Percentiles rank a stretch among this genome's conserved stretches.
phyloP scores from a whole-genome alignment of 2,329 filamentous ascomycete genomes.

The Phialocephala subalpina region DNA sequence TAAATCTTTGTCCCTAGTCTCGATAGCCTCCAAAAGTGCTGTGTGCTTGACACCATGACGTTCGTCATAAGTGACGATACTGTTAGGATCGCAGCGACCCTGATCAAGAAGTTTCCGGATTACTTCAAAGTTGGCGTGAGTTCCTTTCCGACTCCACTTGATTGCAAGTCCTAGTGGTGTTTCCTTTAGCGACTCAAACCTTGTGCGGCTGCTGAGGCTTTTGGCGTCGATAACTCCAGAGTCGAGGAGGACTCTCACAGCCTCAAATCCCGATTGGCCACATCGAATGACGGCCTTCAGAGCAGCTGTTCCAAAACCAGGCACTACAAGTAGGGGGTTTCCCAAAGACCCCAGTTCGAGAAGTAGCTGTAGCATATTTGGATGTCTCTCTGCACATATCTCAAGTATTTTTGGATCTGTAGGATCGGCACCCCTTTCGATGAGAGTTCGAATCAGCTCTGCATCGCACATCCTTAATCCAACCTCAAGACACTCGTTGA shows the following conservation, averaged over 20 bases:
- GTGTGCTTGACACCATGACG: too few relatives aligned
- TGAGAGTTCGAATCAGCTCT: background rate
- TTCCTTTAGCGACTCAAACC: too few relatives aligned
- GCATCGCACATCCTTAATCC: background rate
- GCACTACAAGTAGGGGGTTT: too few relatives aligned
- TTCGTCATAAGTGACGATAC: background rate
- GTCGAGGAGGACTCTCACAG: conserved; percentile 8
- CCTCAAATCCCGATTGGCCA: background rate
- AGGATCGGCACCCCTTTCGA: background rate
- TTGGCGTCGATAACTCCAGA: background rate
- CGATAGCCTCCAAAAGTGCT: background rate
- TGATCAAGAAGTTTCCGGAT: background rate
- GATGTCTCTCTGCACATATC: background rate
- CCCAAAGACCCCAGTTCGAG: background rate
- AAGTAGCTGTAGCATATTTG: background rate
- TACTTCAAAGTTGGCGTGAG: background rate
- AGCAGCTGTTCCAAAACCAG: background rate
- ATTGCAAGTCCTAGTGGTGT: too few relatives aligned
- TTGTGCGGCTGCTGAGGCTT: too few relatives aligned
- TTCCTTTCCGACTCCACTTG: background rate
- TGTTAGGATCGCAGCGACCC: background rate
- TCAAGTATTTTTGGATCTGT: background rate
- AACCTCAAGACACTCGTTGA: background rate
- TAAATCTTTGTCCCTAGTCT: background rate
- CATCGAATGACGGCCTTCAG: background rate